Percentiles rank a stretch among this genome's conserved stretches.
phyloP scores from a whole-genome alignment of 2,329 filamentous ascomycete species.

The Claviceps humidiphila region DNA sequence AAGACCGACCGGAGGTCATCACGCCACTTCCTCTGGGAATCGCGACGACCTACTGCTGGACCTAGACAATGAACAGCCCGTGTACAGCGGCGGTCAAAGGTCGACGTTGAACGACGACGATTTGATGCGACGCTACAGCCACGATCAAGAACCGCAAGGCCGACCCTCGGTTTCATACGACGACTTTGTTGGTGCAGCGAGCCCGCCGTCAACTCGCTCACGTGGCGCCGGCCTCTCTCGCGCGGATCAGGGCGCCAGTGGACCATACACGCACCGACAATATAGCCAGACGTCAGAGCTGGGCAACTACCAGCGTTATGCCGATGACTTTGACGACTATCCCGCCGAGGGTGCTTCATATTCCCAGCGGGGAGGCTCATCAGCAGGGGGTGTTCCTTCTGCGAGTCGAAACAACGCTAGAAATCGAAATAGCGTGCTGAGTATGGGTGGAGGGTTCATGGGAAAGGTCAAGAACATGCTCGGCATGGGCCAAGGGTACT shows the following conservation, averaged over 20 bases:
- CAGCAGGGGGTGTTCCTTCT: conserved; percentile 38
- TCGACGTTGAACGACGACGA: conserved; percentile 74
- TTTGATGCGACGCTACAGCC: conserved; percentile 60
- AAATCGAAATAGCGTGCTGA: conserved; percentile 79
- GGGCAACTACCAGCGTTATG: conserved; percentile 83
- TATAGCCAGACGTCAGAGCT: conserved; percentile 69
- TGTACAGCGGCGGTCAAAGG: conserved; percentile 63
- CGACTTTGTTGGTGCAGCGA: conserved; percentile 67
- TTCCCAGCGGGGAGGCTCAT: conserved; percentile 61
- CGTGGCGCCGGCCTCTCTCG: conserved; percentile 14
- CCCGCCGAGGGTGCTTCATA: conserved; percentile 66
- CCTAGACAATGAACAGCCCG: conserved; percentile 55
- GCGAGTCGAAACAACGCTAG: conserved; percentile 39
- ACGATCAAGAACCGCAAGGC: conserved; percentile 47
- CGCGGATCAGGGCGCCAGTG: conserved; percentile 12
- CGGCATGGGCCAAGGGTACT: conserved; percentile 79
- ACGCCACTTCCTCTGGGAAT: conserved; percentile 34
- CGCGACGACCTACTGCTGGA: conserved; percentile 57
- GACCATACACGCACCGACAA: conserved; percentile 36
- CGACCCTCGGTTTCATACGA: conserved; percentile 89
- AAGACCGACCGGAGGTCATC: conserved; percentile 34
- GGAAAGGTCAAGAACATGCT: conserved; percentile 82
- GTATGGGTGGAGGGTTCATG: conserved; percentile 73
- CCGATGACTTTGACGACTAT: conserved; percentile 73
- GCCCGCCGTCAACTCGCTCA: conserved; percentile 29